These are phyloP conservation scores for Gautieria morchelliformis DNA, from an alignment of 768 basidiomycete genomes.

Conservation along the genomic window DNA sequence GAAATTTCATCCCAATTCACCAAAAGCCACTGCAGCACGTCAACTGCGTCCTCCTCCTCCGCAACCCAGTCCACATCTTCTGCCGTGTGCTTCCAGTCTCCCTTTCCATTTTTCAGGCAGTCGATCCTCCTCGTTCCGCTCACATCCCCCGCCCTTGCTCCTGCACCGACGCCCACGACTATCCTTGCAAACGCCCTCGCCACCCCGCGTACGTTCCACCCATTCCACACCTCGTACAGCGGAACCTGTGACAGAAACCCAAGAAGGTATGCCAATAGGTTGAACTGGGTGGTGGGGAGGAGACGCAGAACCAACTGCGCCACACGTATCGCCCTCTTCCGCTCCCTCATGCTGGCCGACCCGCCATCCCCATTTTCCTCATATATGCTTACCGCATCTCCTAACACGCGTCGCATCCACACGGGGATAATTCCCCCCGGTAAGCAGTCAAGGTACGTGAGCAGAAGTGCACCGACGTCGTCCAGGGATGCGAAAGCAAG, in stretches of 20 bases:
- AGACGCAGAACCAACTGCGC: slow-evolving; percentile 44
- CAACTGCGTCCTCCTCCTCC: slow-evolving; percentile 36
- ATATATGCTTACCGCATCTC: background rate
- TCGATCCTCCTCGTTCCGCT: slow-evolving; percentile 54
- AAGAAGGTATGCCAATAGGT: slow-evolving; percentile 35
- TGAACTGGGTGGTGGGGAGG: slow-evolving; percentile 31
- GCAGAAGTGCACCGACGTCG: background rate
- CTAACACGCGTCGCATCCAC: background rate
- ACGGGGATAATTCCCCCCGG: background rate
- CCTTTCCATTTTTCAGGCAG: slow-evolving; percentile 49
- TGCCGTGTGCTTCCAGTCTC: slow-evolving; percentile 57
- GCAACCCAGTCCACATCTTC: slow-evolving; percentile 42
- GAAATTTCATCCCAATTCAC: background rate
- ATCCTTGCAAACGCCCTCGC: slow-evolving; percentile 27
- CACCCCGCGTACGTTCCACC: slow-evolving; percentile 54
- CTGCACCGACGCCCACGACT: slow-evolving; percentile 35
- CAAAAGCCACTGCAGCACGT: slow-evolving; percentile 3
- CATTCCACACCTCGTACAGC: slow-evolving; percentile 29
- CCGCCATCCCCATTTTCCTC: background rate
- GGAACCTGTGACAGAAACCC: slow-evolving; percentile 44
- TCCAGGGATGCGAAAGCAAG: background rate
- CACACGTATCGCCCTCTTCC: slow-evolving; percentile 21
- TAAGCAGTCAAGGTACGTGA: background rate
- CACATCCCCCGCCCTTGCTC: slow-evolving; percentile 68
- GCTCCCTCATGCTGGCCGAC: background rate